Percentiles rank a stretch among this genome's conserved stretches.
Evolutionary conservation across 2,329 filamentous ascomycete species (phyloP).

Genomic region (Harringtonia aguacate): DNA sequence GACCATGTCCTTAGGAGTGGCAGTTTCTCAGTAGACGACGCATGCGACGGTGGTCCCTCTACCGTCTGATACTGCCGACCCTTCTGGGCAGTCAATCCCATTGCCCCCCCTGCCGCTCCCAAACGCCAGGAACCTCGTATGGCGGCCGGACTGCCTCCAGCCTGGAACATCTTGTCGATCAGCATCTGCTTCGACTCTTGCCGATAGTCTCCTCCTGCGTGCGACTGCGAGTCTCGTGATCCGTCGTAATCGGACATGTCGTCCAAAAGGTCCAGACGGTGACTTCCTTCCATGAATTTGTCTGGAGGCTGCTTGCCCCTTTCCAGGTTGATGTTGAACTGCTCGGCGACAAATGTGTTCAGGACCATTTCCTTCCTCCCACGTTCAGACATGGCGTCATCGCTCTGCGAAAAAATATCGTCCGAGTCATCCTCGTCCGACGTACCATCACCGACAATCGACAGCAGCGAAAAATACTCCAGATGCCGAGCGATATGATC

Average conservation of each 20-base stretch:
- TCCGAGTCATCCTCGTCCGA: slow-evolving; percentile 9
- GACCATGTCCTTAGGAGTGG: slow-evolving; percentile 8
- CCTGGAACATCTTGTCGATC: slow-evolving; percentile 10
- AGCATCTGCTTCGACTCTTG: slow-evolving; percentile 7
- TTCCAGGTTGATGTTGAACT: slow-evolving; percentile 10
- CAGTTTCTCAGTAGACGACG: slow-evolving; percentile 6
- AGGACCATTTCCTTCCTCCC: slow-evolving; percentile 10
- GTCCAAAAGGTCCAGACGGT: slow-evolving; percentile 8
- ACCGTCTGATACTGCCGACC: neutral
- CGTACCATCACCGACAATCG: slow-evolving; percentile 4
- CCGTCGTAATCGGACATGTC: slow-evolving; percentile 8
- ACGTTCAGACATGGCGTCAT: slow-evolving; percentile 10
- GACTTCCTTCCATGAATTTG: slow-evolving; percentile 5
- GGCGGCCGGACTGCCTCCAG: no score
- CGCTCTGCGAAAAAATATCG: slow-evolving; percentile 8
- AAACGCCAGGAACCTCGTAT: no score
- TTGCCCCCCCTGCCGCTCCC: neutral
- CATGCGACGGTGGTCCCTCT: slow-evolving; percentile 1
- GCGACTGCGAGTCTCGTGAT: neutral
- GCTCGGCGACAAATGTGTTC: slow-evolving; percentile 10
- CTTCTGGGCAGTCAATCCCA: no score
- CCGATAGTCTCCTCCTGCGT: neutral
- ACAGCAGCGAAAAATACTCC: slow-evolving; percentile 11
- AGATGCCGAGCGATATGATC: slow-evolving; percentile 9
- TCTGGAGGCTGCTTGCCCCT: slow-evolving; percentile 8